Base-by-base conservation (phyloP, 1,284 basidiomycete species). In the Volvariella volvacea region DNA sequence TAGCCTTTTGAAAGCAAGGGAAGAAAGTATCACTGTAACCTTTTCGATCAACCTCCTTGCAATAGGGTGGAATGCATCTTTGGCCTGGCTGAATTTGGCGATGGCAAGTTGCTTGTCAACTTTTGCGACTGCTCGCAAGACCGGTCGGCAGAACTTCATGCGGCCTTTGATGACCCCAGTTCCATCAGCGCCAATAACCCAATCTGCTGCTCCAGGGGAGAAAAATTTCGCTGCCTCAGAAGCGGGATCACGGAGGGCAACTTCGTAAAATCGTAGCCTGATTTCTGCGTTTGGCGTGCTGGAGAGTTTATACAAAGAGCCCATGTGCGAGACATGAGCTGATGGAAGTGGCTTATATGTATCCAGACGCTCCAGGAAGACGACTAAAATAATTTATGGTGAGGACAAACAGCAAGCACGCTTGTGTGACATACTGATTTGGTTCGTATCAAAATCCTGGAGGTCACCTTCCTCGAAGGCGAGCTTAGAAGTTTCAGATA, bases 141-240 rank as follows among this genome's bases (percentile, higher is more conserved):
- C 65, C 0, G 83, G 83, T 44, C 88, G 63, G 59, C 85, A 89
- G 66, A 89, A 89, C 60, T 91, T 90, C 86, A 90, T 88, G 16
- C 88, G 69, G 3, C 84, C 86, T 55, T 83, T 81, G 47, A 88
- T 62, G 31, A 78, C 63, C 2, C 74, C 79, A 9, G 69, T 74
- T 21, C 66, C 76, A 48, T 80, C 77, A 16, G 60, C 66, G 1
- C 83, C 85, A 12, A 80, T 74, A n/a, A 83, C 77, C 87, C 86
- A 89, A 22, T 73, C 66, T 0, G 71, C 74, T 1, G 82, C 86
- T 16, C 72, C 65, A 0, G 46, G 43, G 1, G 76, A 78, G 48
- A 73, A 76, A 10, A 55, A 51, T 40, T 67, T 64, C 1, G 82
- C 81, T 2, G 70, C 70, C 16, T 61, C 51, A 1, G 81, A 71